Evolutionary conservation across 1,284 basidiomycete species (phyloP), one percentile per base, ranked within the genome.

Genomic region (Marasmius fiardii): DNA sequence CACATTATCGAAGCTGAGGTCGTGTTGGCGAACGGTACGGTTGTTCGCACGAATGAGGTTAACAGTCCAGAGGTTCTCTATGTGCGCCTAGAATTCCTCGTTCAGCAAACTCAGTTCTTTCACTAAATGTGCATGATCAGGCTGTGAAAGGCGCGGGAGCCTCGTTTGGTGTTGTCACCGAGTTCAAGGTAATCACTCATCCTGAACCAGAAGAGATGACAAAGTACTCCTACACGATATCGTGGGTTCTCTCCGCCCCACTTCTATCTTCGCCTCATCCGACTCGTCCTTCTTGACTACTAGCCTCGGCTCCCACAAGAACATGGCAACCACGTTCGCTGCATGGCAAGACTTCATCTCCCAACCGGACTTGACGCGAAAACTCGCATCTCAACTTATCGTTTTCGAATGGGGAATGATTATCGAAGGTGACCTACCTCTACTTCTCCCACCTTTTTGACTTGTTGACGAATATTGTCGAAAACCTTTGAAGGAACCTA

Each of bases 11-110:
- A 60, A 44, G 61, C 61, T 8, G 61, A 61, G 44, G 55, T 63
- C 43, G 61, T 63, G n/a, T 51, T 63, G 18, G 61, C 61, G 26
- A 61, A 63, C 37, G 61, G 61, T 11, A 63, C 58, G 12, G 47
- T 63, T 16, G 59, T 58, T 0, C 55, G 58, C 10, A 55, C 60
- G 8, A 60, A 41, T 47, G 43, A 49, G 53, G 56, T 54, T 12
- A 35, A 57, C 12, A 55, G 61, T 23, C 54, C 60, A 1, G 61
- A 63, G n/a, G 52, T 63, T 18, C 41, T 63, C 24, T 62, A 48
- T 62, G 14, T 16, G 60, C 52, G 11, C 8, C 26, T 41, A 33
- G 12, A 3, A 20, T 35, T 4, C 20, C n/a, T 24, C 23, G 33
- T 28, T 5, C 24, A 10, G 18, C 21, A 1, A 8, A 28, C 20